Evolutionary conservation across 495 filamentous ascomycete genomes (phyloP).

Genomic region (Zalerion maritima): DNA sequence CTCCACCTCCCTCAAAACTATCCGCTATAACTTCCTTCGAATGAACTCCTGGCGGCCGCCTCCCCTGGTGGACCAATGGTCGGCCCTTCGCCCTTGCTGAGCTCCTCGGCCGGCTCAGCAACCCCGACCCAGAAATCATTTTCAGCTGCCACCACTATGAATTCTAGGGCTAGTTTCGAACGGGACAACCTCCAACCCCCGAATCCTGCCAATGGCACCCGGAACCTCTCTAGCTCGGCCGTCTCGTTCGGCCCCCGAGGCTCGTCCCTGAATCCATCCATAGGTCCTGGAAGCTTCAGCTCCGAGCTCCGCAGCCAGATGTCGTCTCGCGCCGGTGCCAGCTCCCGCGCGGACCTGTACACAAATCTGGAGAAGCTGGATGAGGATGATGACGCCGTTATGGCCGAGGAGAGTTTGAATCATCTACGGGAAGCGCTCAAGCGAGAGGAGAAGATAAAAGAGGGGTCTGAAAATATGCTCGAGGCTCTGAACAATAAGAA

Average conservation of each 20-base stretch:
- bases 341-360: constrained; percentile 50
- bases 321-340: constrained; percentile 51
- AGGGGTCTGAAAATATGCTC: constrained; percentile 91
- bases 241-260: constrained; percentile 47
- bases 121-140: constrained; percentile 58
- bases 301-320: constrained; percentile 70
- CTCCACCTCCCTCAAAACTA: too few species aligned
- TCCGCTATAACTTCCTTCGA: too few species aligned
- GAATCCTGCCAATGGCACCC: constrained; percentile 21
- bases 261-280: constrained; percentile 48
- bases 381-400: constrained; percentile 43
- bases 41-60: constrained; percentile 16
- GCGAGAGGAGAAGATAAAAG: constrained; percentile 93
- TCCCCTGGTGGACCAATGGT: constrained; percentile 34
- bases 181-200: constrained; percentile 42
- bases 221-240: constrained; percentile 44
- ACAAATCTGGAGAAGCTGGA: constrained; percentile 45
- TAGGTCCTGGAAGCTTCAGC: constrained; percentile 83
- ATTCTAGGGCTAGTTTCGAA: constrained; percentile 28
- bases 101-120: constrained; percentile 50
- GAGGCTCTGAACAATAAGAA: constrained; percentile 92
- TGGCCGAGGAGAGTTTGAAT: constrained; percentile 58
- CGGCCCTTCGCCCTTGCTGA: constrained; percentile 42
- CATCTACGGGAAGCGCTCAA: constrained; percentile 68
- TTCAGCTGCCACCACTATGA: constrained; percentile 24